Base-by-base conservation (phyloP, 345 rosid species). In the Anacardium occidentale region DNA sequence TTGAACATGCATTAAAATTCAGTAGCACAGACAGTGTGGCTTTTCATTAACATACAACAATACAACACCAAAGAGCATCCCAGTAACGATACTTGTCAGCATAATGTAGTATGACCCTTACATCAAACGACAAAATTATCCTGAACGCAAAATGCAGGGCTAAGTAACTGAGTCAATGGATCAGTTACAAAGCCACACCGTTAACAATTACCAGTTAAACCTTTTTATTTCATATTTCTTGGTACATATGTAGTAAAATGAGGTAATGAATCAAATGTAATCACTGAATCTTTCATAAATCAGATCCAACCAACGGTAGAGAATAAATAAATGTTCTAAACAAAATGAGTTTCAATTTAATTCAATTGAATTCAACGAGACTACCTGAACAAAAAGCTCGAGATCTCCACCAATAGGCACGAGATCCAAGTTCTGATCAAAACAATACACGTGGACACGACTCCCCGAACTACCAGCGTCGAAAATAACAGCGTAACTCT, bases 391-490 rank as follows among this genome's bases (percentile, higher is more conserved):
- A 64, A 92, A 95, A 66, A 95, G 91, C 93, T 95, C 99, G 57
- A 95, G 90, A 72, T 87, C 94, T 68, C 82, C 80, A 37, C 96
- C 98, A 10, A 95, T 86, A 37, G 95, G 96, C 66, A 95, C 80
- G 65, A 95, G 99, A 95, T 95, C 96, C 89, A 88, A 68, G 73
- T 92, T 87, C 50, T 74, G 87, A 84, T 95, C 97, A 32, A 95
- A 95, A 76, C 98, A 95, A 73, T 68, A 92, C 58, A 95, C 99
- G 66, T 95, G 99, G 13, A 95, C 99, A 37, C 99, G 85, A 74
- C 99, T 95, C 24, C 98, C 98, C 15, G 99, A 92, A 74, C 98
- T 95, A 0, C 99, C 98, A 5, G 99, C 99, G 32, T 95, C 96
- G 53, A 95, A 95, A 54, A 95, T 77, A 32, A 95, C 97, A 0